Evolutionary conservation across 306 rosid species (phyloP).

Genomic region (Parietaria judaica): DNA sequence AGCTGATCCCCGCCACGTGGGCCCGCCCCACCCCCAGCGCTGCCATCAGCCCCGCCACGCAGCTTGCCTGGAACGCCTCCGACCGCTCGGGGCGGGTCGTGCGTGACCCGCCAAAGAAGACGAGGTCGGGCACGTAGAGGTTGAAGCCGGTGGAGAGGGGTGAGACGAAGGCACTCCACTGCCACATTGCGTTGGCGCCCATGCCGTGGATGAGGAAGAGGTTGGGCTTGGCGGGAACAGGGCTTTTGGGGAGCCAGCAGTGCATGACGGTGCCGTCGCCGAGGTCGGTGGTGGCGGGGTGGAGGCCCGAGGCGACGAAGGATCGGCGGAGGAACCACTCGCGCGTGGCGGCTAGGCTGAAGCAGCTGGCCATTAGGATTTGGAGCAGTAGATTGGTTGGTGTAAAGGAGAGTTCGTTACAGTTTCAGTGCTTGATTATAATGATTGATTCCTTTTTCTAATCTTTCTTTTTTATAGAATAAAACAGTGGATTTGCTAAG

Average conservation of each 20-base stretch:
- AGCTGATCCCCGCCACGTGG: slow-evolving; percentile 59
- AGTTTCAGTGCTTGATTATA: too few relatives aligned
- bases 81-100: slow-evolving; percentile 54
- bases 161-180: slow-evolving; percentile 58
- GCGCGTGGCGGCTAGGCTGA: slow-evolving; percentile 37
- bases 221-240: slow-evolving; percentile 35
- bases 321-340: slow-evolving; percentile 44
- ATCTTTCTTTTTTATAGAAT: too few relatives aligned
- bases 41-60: slow-evolving; percentile 49
- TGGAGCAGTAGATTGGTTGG: too few relatives aligned
- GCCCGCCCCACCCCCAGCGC: slow-evolving; percentile 37
- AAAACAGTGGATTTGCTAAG: too few relatives aligned
- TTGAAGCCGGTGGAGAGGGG: slow-evolving; percentile 60
- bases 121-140: slow-evolving; percentile 76
- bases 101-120: slow-evolving; percentile 76
- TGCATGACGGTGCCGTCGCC: slow-evolving; percentile 75
- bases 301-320: slow-evolving; percentile 57
- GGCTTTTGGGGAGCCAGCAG: slow-evolving; percentile 67
- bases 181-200: slow-evolving; percentile 98
- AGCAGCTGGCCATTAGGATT: slow-evolving; percentile 34
- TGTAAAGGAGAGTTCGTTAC: too few relatives aligned
- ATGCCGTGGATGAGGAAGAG: slow-evolving; percentile 75
- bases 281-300: slow-evolving; percentile 67
- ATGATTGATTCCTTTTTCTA: too few relatives aligned
- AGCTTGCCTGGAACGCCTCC: slow-evolving; percentile 66